Percentiles rank a stretch among this genome's conserved stretches.
Conservation (phyloP, 2,329 filamentous ascomycete genomes). For the Orbilia brochopaga region DNA sequence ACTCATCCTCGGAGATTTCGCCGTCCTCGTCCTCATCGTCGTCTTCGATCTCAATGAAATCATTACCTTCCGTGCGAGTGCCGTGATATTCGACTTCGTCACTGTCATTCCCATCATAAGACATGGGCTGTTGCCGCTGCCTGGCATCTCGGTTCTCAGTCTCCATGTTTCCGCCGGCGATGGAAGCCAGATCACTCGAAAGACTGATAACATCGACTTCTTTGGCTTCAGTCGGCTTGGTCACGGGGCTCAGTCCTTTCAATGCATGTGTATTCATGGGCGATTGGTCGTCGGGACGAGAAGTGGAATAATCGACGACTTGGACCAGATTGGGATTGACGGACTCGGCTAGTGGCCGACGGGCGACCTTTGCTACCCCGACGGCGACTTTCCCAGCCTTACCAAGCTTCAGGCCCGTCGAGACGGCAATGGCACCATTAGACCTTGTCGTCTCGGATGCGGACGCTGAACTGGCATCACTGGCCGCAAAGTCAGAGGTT, state of each 20-base stretch:
- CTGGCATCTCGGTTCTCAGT: background rate
- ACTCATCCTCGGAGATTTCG: constrained; percentile 29
- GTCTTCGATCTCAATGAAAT: constrained; percentile 18
- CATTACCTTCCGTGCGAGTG: background rate
- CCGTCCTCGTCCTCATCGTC: constrained; percentile 33
- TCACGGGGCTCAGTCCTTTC: constrained; percentile 26
- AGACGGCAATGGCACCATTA: constrained; percentile 43
- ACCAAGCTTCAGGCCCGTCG: constrained; percentile 39
- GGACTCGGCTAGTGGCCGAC: constrained; percentile 29
- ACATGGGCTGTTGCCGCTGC: background rate
- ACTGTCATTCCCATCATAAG: constrained; percentile 12
- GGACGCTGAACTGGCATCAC: background rate
- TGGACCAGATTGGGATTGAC: constrained; percentile 24
- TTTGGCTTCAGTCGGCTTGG: constrained; percentile 6
- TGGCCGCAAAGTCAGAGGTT: constrained; percentile 1
- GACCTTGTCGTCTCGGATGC: constrained; percentile 19
- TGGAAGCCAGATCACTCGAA: constrained; percentile 22
- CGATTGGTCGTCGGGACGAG: background rate
- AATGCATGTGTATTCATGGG: constrained; percentile 4
- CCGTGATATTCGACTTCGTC: constrained; percentile 11
- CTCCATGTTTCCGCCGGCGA: background rate
- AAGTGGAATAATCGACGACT: constrained; percentile 36
- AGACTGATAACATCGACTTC: constrained; percentile 36
- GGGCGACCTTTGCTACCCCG: constrained; percentile 27
- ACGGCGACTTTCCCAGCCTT: constrained; percentile 25